Conservation (phyloP, 306 rosid genomes). For the Cucumis melo region DNA sequence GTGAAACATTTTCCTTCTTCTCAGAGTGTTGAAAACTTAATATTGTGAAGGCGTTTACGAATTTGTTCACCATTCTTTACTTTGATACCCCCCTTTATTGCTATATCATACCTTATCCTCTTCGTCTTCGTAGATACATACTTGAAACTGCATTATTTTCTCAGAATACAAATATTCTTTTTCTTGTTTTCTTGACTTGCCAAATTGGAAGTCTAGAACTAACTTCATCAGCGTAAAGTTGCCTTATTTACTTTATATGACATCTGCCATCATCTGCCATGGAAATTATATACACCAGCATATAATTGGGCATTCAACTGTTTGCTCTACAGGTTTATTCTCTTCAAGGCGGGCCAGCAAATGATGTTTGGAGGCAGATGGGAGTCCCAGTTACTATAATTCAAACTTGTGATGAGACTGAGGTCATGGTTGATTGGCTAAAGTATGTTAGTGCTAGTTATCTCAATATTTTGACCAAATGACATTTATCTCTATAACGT, state of each 20-base stretch:
- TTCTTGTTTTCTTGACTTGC: background rate
- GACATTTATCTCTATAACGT: background rate
- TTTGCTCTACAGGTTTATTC: conserved; percentile 57
- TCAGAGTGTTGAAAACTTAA: background rate
- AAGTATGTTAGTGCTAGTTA: conserved; percentile 35
- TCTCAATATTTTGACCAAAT: background rate
- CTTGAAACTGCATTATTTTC: background rate
- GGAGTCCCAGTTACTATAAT: conserved; percentile 46
- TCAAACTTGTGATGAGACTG: conserved; percentile 37
- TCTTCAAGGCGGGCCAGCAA: conserved; percentile 68
- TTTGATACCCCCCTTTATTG: background rate
- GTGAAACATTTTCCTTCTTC: background rate
- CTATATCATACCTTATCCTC: background rate
- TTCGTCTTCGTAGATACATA: background rate
- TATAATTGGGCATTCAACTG: background rate
- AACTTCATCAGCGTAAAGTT: background rate
- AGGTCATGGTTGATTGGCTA: conserved; percentile 68
- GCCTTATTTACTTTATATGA: background rate
- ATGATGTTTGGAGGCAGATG: conserved; percentile 47
- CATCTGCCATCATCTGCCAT: background rate
- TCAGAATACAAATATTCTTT: background rate
- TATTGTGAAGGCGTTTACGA: background rate
- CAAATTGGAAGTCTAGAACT: background rate
- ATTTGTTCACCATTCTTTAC: background rate
- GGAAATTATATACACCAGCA: background rate